Evolutionary conservation across 2,329 filamentous ascomycete species (phyloP).

Genomic region (Cladosporium sp.): DNA sequence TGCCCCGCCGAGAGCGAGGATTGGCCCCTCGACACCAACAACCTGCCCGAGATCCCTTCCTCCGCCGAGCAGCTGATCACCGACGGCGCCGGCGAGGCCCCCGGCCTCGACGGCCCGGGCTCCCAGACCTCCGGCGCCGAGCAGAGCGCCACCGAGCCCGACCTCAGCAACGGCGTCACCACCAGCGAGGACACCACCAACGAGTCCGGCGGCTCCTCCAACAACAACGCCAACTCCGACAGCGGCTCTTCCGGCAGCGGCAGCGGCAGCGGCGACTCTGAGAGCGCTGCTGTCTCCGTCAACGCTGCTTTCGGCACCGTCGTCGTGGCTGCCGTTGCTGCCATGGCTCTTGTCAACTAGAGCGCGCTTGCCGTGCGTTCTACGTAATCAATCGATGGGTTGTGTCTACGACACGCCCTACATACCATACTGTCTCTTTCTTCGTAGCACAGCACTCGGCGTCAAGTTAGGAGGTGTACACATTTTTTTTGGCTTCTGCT

Average conservation of each 20-base stretch:
- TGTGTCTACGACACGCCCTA: no score
- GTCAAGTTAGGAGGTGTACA: no score
- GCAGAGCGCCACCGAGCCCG: constrained; percentile 42
- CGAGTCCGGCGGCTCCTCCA: neutral
- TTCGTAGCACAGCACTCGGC: no score
- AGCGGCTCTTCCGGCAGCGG: constrained; percentile 16
- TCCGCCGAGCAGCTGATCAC: constrained; percentile 51
- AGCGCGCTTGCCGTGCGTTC: no score
- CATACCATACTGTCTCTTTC: no score
- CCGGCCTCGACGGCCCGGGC: constrained; percentile 47
- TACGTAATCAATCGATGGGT: no score
- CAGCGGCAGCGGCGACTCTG: neutral
- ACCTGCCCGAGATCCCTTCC: constrained; percentile 51
- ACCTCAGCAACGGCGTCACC: constrained; percentile 31
- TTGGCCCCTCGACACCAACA: constrained; percentile 49
- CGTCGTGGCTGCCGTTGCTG: constrained; percentile 4
- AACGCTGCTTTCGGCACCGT: constrained; percentile 4
- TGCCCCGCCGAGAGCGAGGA: constrained; percentile 50
- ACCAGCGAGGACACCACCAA: constrained; percentile 21
- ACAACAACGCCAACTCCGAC: constrained; percentile 12
- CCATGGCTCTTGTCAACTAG: constrained; percentile 5
- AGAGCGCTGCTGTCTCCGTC: neutral
- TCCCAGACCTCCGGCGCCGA: constrained; percentile 41
- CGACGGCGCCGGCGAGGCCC: constrained; percentile 50
- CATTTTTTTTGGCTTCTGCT: no score